Conservation (phyloP, 306 rosid species). For the Rosa rugosa region DNA sequence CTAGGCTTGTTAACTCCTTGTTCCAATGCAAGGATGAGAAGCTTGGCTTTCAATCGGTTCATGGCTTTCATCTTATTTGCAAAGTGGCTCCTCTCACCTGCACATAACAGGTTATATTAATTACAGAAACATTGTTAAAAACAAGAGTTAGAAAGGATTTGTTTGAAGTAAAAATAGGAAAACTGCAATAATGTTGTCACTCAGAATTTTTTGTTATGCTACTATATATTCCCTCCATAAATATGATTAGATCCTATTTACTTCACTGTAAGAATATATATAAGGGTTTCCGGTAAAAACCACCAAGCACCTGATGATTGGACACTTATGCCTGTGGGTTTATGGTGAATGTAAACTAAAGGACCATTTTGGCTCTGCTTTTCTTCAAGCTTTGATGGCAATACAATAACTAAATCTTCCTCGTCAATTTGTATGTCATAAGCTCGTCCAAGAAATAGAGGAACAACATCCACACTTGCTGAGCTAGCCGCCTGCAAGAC, state of each 20-base stretch:
- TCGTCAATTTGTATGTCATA: slow-evolving; percentile 49
- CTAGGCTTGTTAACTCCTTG: slow-evolving; percentile 53
- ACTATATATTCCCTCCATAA: background rate
- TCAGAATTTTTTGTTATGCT: background rate
- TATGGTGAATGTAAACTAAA: slow-evolving; percentile 61
- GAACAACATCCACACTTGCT: slow-evolving; percentile 71
- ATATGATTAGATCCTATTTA: background rate
- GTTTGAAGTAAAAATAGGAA: background rate
- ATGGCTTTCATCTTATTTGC: slow-evolving; percentile 77
- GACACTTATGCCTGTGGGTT: slow-evolving; percentile 61
- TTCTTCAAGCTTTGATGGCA: slow-evolving; percentile 40
- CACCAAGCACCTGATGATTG: slow-evolving; percentile 60
- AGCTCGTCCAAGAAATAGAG: slow-evolving; percentile 54
- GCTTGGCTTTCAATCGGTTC: slow-evolving; percentile 74
- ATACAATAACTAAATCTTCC: slow-evolving; percentile 47
- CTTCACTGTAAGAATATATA: background rate
- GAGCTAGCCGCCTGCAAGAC: slow-evolving; percentile 59
- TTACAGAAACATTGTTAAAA: background rate
- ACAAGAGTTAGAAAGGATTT: background rate
- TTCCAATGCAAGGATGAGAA: slow-evolving; percentile 57
- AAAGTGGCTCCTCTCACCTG: slow-evolving; percentile 78
- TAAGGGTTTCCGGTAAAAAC: background rate
- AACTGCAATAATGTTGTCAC: background rate
- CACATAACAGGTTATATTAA: slow-evolving; percentile 11
- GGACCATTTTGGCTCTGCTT: slow-evolving; percentile 36